Evolutionary conservation across 495 filamentous ascomycete species (phyloP), one percentile per base, ranked within the genome.

Genomic region (Aspergillus mulundensis): DNA sequence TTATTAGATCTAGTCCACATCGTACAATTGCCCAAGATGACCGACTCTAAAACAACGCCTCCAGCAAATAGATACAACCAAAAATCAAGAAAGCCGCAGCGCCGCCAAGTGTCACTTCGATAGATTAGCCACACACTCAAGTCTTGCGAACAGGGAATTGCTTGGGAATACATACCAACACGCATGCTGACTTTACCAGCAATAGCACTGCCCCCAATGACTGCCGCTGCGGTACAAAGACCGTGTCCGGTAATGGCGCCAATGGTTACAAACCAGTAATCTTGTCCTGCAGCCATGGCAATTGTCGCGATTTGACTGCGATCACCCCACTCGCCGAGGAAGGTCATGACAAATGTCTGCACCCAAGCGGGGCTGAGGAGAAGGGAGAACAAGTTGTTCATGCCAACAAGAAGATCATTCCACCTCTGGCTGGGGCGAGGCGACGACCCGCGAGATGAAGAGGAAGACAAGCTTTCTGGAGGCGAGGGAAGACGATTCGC

Each of bases 271-370:
- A 91, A 97, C 94, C 92, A 97, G 66, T 97, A 97, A 67, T 97
- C 95, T 73, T 95, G 89, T 3, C 94, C 94, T 10, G 94, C 94
- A 44, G 94, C 95, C 94, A 98, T 98, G 38, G 94, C 94, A 65
- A 98, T 96, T 6, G 94, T 98, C 15, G 94, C 95, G 65, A 98
- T 98, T 70, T 98, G 94, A 66, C 89, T 95, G 57, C 94, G 85
- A 66, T 98, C 94, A 45, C 94, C 94, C 94, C 95, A 97, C 70
- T 98, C 94, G 10, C 94, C 94, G 25, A 98, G 75, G 73, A 98
- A 98, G 3, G 94, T 98, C 94, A 98, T 98, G 58, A 91, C 84
- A 69, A 98, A 98, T 5, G 95, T 98, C 71, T 98, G 94, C 14
- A 98, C 94, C 94, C 94, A 98, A 0, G 92, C 94, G 3, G 94